A percentile compares a stretch with the other conserved stretches of the same genome.
phyloP scores from a whole-genome alignment of 1,139 yeast species.

The Hyphopichia buzzinii region DNA sequence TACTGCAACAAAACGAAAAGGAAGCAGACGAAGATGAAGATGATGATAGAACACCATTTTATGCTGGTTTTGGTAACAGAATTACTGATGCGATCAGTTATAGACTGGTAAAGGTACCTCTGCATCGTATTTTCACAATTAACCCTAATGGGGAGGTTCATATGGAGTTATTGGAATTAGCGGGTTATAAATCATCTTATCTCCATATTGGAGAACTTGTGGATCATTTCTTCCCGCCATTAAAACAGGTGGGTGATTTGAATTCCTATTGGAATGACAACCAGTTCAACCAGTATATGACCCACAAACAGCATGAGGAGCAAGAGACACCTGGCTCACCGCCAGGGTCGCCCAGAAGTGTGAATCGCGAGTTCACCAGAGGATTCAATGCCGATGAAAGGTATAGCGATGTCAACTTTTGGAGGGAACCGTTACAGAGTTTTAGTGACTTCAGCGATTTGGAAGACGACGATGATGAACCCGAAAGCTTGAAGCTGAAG shows the following conservation, averaged over 20 bases:
- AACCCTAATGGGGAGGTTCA: conserved; percentile 97
- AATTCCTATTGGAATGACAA: conserved; percentile 39
- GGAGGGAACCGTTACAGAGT: conserved; percentile 81
- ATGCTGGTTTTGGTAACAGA: conserved; percentile 96
- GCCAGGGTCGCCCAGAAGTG: conserved; percentile 20
- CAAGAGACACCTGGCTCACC: conserved; percentile 14
- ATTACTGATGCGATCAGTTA: conserved; percentile 97
- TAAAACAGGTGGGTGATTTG: conserved; percentile 38
- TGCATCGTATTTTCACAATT: conserved; percentile 92
- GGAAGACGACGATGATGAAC: conserved; percentile 24
- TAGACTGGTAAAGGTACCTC: conserved; percentile 90
- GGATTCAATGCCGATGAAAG: conserved; percentile 49
- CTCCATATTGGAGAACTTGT: conserved; percentile 90
- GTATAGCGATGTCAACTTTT: conserved; percentile 83
- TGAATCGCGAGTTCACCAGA: conserved; percentile 19
- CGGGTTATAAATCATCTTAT: conserved; percentile 88
- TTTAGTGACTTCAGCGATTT: conserved; percentile 57
- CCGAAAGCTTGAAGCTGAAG: conserved; percentile 1
- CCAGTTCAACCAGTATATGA: conserved; percentile 36
- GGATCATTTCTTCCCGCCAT: conserved; percentile 97
- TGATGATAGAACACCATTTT: conserved; percentile 68
- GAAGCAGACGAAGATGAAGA: conserved; percentile 16
- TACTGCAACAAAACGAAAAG: conserved; percentile 1
- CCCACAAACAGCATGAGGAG: conserved; percentile 4
- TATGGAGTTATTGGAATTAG: conserved; percentile 91